These are phyloP conservation scores for Solanum gandarillasii DNA, from an alignment of 257 asterid genomes.

Conservation along the genomic window DNA sequence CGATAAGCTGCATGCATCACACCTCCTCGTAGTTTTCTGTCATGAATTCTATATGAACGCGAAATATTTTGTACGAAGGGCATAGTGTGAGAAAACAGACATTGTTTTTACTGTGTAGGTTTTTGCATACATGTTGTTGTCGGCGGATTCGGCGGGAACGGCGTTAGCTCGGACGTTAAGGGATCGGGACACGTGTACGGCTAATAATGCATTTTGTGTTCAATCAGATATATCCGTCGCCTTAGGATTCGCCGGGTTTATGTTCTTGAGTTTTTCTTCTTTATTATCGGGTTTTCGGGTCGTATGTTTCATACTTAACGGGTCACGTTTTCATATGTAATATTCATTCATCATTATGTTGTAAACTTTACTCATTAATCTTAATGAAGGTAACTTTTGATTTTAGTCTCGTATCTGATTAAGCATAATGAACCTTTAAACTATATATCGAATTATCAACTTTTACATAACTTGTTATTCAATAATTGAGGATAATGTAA, in stretches of 20 bases:
- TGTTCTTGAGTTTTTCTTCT: slow-evolving; percentile 26
- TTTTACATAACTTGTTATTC: neutral
- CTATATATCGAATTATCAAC: neutral
- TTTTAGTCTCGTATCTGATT: neutral
- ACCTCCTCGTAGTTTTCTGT: neutral
- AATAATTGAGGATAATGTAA: neutral
- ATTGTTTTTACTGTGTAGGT: slow-evolving; percentile 7
- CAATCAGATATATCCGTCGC: slow-evolving; percentile 32
- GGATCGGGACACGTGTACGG: slow-evolving; percentile 17
- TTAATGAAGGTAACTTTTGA: neutral
- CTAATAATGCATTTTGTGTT: slow-evolving; percentile 22
- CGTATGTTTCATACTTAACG: slow-evolving; percentile 20
- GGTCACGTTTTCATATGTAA: slow-evolving; percentile 34
- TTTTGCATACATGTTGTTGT: slow-evolving; percentile 30
- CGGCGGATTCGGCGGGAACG: slow-evolving; percentile 40
- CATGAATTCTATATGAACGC: neutral
- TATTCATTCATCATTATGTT: neutral
- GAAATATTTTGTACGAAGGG: neutral
- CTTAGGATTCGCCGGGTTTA: slow-evolving; percentile 32
- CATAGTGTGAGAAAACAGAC: neutral
- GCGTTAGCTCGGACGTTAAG: slow-evolving; percentile 22
- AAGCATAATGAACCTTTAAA: neutral
- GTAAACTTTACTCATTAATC: neutral
- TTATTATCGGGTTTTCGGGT: slow-evolving; percentile 40
- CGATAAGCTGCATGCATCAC: neutral